Base-by-base conservation (phyloP, 2,329 filamentous ascomycete species). In the Didymella keratinophila region DNA sequence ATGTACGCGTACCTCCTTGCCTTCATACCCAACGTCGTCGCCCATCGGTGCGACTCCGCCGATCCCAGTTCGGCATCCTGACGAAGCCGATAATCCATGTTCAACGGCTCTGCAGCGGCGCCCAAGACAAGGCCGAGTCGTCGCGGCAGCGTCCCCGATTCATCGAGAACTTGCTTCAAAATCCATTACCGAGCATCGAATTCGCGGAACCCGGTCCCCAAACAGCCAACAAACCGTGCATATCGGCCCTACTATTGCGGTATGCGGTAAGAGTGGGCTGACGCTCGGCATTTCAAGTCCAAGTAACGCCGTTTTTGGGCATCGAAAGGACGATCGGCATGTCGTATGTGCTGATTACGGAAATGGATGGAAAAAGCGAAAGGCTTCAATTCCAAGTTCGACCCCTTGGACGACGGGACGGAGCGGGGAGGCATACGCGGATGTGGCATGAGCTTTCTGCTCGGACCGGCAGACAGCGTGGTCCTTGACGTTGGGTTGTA, bases 101-200 rank as follows among this genome's bases (percentile, higher is more conserved):
- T 28, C 18, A 50, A 45, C 53, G 46, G 52, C 46, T n/a, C 45
- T 53, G 43, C 51, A 48, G 52, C 52, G 39, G 39, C 45, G 52
- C 39, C 52, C 44, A 48, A 46, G 21, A 12, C 25, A 39, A 25
- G 42, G 32, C 51, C 51, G 43, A 46, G 21, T 9, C 7, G 12
- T 4, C n/a, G 23, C 41, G 41, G 50, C 41, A 45, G 30, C 28
- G 8, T 18, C 39, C 21, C 30, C 30, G 50, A 52, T 52, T 10
- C 16, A 28, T 41, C 32, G 30, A 28, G 8, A 53, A 30, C 30
- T 12, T 45, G 18, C 49, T n/a, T 34, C 16, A 14, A n/a, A 36
- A 43, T 44, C 18, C 49, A 36, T 34, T 25, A 25, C 49, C 27
- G 39, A 34, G 37, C 27, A 53, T 46, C 23, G 42, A 4, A n/a